Evolutionary conservation across 2,329 filamentous ascomycete species (phyloP).

Genomic region (Colletotrichum scovillei): DNA sequence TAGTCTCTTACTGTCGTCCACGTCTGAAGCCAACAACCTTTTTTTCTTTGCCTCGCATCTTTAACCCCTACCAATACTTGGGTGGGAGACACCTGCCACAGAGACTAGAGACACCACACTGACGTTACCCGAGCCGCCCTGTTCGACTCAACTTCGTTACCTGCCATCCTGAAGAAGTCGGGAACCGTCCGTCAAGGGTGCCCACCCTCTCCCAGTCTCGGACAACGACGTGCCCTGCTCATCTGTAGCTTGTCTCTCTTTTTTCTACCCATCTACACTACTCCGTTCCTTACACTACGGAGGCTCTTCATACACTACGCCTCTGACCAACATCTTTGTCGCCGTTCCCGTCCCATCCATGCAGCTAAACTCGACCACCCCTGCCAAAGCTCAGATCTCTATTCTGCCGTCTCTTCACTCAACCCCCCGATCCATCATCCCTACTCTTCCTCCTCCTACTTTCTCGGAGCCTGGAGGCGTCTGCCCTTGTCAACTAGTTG

Average conservation of each 20-base stretch:
- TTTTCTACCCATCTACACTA: neutral
- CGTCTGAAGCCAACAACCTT: neutral
- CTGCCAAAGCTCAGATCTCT: slow-evolving; percentile 14
- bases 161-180: slow-evolving; percentile 30
- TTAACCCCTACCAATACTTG: neutral
- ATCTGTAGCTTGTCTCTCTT: neutral
- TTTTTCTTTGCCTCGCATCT: neutral
- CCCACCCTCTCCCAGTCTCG: slow-evolving; percentile 1
- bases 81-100: neutral
- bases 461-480: neutral
- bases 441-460: neutral
- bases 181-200: slow-evolving; percentile 20
- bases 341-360: slow-evolving; percentile 10
- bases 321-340: neutral
- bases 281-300: no score
- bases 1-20: no score
- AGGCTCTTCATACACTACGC: neutral
- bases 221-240: slow-evolving; percentile 7
- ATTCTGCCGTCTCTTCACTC: neutral
- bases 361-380: neutral
- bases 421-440: slow-evolving; percentile 1
- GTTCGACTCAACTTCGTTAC: slow-evolving; percentile 31
- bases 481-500: slow-evolving; percentile 6
- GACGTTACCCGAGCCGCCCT: slow-evolving; percentile 5
- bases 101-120: neutral